Conservation (phyloP, 2,329 filamentous ascomycete species). For the Capronia americana region DNA sequence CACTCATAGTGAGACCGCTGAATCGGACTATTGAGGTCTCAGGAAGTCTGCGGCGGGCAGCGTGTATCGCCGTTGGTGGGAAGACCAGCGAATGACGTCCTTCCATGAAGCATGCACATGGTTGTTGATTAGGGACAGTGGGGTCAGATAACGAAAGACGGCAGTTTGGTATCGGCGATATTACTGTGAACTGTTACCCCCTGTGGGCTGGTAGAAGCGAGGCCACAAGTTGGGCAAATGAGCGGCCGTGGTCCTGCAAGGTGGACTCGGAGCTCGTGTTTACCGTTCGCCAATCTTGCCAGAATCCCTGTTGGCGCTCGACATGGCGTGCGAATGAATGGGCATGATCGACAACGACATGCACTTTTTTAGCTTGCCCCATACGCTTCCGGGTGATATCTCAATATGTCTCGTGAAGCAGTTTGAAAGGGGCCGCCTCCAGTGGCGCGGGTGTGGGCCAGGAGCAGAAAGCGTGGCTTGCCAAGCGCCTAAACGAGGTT, state of each 20-base stretch:
- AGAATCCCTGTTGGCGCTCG: slow-evolving; percentile 5
- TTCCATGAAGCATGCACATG: not conserved
- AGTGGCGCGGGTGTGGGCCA: not conserved
- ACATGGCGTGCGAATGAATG: not conserved
- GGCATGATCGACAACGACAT: not conserved
- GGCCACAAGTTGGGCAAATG: not conserved
- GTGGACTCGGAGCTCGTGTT: not conserved
- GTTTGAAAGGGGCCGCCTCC: not conserved
- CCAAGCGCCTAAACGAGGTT: slow-evolving; percentile 12
- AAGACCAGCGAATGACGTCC: not conserved
- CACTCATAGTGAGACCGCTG: not conserved
- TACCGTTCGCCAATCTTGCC: slow-evolving; percentile 12
- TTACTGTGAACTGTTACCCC: not conserved
- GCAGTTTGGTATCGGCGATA: not conserved
- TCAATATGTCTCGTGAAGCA: not conserved
- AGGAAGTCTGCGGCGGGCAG: not conserved
- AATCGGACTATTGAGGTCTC: not conserved
- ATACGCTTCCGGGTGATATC: not conserved
- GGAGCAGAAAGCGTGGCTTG: slow-evolving; percentile 5
- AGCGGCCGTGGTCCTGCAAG: not conserved
- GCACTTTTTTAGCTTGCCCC: not conserved
- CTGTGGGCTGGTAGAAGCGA: not conserved
- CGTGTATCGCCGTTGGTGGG: not conserved
- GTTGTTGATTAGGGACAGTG: not conserved
- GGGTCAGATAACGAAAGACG: not conserved